phyloP scores from a whole-genome alignment of 441 rosid species.

The Populus hybrid region DNA sequence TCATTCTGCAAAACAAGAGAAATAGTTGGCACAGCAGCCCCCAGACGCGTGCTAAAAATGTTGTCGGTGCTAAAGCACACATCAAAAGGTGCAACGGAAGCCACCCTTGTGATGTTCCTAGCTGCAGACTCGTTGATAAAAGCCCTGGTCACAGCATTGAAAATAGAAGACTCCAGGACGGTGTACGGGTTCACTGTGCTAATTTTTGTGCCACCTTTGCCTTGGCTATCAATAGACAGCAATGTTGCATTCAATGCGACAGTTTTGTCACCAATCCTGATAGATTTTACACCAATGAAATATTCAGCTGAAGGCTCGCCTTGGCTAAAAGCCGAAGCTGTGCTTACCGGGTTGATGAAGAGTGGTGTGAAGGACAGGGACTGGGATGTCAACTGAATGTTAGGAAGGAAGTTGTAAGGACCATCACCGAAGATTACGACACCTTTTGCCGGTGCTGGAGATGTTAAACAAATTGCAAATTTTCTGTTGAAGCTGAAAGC shows the following conservation, averaged over 20 bases:
- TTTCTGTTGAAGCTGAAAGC: conserved; percentile 50
- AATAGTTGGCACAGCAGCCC: conserved; percentile 56
- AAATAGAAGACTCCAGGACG: conserved; percentile 51
- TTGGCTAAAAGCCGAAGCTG: conserved; percentile 36
- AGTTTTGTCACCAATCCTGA: conserved; percentile 29
- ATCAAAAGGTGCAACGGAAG: conserved; percentile 49
- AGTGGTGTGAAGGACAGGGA: conserved; percentile 45
- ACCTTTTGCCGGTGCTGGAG: conserved; percentile 28
- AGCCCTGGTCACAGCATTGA: conserved; percentile 36
- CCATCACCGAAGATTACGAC: conserved; percentile 59
- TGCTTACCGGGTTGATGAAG: conserved; percentile 63
- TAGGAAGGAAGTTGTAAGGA: conserved; percentile 54
- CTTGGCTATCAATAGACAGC: conserved; percentile 36
- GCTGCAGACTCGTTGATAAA: conserved; percentile 33
- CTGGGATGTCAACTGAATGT: conserved; percentile 33
- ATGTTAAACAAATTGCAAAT: conserved; percentile 50
- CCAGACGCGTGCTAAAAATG: conserved; percentile 48
- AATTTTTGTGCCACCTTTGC: conserved; percentile 72
- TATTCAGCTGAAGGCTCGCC: conserved; percentile 68
- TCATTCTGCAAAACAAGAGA: conserved; percentile 52
- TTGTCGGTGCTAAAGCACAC: conserved; percentile 47
- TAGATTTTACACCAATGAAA: conserved; percentile 47
- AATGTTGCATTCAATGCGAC: conserved; percentile 43
- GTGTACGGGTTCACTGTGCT: conserved; percentile 79
- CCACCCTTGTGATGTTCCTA: conserved; percentile 42